These are phyloP conservation scores for Lumnitzera littorea DNA, from an alignment of 345 rosid species.

Conservation along the genomic window DNA sequence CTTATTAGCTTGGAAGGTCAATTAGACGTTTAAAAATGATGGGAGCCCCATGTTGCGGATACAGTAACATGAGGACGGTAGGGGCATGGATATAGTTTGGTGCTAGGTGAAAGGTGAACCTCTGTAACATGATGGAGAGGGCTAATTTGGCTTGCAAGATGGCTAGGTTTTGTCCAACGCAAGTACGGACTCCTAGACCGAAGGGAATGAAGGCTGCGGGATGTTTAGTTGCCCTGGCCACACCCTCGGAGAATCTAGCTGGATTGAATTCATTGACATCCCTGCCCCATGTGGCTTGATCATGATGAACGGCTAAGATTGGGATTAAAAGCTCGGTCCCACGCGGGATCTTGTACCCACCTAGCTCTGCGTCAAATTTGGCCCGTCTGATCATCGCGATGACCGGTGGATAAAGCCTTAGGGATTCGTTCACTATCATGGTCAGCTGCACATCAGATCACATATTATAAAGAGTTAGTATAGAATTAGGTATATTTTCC, in stretches of 20 bases:
- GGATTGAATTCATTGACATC: constrained; percentile 82
- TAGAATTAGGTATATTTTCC: background rate
- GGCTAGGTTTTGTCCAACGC: constrained; percentile 82
- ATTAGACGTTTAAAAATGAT: constrained; percentile 38
- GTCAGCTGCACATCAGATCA: constrained; percentile 37
- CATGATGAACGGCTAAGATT: constrained; percentile 66
- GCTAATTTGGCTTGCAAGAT: constrained; percentile 67
- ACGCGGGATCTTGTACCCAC: constrained; percentile 65
- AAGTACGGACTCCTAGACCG: constrained; percentile 63
- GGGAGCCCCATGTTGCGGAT: constrained; percentile 82
- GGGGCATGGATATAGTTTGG: constrained; percentile 78
- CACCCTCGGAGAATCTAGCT: constrained; percentile 54
- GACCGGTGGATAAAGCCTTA: constrained; percentile 66
- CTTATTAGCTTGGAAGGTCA: constrained; percentile 3
- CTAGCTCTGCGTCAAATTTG: constrained; percentile 54
- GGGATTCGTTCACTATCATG: constrained; percentile 59
- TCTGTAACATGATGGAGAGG: constrained; percentile 53
- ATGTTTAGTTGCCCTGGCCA: constrained; percentile 64
- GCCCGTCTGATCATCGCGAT: constrained; percentile 68
- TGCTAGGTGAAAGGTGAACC: constrained; percentile 53
- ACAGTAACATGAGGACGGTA: constrained; percentile 51
- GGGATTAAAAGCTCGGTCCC: constrained; percentile 65
- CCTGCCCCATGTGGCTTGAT: constrained; percentile 68
- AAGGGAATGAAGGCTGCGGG: constrained; percentile 70
- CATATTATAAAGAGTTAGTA: background rate